A percentile compares a stretch with the other conserved stretches of the same genome.
Evolutionary conservation across 2,329 filamentous ascomycete species (phyloP).

Genomic region (Aspergillus cejpii): DNA sequence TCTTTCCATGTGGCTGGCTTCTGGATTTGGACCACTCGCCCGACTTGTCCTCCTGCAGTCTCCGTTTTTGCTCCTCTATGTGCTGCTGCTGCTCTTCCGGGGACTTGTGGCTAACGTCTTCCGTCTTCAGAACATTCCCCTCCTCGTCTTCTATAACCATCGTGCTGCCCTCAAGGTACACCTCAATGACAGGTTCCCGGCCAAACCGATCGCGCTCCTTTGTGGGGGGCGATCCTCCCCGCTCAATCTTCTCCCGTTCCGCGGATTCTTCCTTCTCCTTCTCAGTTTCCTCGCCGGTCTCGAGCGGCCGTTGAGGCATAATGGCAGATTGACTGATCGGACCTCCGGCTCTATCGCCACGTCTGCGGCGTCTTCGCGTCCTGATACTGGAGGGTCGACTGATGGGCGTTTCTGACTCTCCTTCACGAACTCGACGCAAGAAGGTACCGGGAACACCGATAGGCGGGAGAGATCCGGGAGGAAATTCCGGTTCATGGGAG

Average conservation of each 20-base stretch:
- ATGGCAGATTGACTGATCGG: constrained; percentile 89
- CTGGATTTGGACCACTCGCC: constrained; percentile 45
- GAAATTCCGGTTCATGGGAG: constrained; percentile 52
- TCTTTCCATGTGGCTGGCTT: constrained; percentile 39
- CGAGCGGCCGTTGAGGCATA: constrained; percentile 51
- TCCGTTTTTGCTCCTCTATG: constrained; percentile 46
- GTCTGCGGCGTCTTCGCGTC: constrained; percentile 55
- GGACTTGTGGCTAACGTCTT: constrained; percentile 43
- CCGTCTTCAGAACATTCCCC: constrained; percentile 72
- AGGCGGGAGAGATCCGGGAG: constrained; percentile 65
- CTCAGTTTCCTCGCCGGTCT: constrained; percentile 23
- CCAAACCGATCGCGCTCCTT: constrained; percentile 29
- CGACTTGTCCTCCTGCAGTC: constrained; percentile 48
- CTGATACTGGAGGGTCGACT: constrained; percentile 52
- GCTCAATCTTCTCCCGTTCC: constrained; percentile 26
- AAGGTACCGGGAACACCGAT: constrained; percentile 68
- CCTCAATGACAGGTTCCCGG: constrained; percentile 49
- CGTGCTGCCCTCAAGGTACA: constrained; percentile 73
- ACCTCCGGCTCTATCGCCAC: constrained; percentile 74
- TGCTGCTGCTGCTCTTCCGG: constrained; percentile 57
- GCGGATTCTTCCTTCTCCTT: constrained; percentile 21
- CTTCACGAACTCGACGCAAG: constrained; percentile 68
- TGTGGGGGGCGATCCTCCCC: constrained; percentile 37
- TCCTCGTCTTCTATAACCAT: constrained; percentile 78
- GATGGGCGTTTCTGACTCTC: constrained; percentile 55